A percentile compares a stretch with the other conserved stretches of the same genome.
phyloP scores from a whole-genome alignment of 108 stramenopile species.

The Schizochytrium sp. region DNA sequence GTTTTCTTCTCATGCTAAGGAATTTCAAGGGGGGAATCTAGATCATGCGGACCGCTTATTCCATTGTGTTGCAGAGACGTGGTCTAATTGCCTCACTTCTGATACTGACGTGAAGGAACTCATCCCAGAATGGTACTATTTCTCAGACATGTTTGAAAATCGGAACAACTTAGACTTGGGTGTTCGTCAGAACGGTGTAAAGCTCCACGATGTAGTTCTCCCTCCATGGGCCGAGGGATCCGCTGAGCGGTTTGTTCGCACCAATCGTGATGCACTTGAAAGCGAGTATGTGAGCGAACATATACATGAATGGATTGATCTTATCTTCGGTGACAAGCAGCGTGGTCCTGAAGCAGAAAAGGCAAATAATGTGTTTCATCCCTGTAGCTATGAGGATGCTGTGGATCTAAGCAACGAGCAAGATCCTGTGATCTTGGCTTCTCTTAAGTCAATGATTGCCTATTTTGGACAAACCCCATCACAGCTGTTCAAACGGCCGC shows the following conservation, averaged over 20 bases:
- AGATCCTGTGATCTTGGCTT: conserved; percentile 74
- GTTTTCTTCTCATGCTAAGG: conserved; percentile 88
- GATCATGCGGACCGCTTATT: conserved; percentile 96
- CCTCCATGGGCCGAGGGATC: conserved; percentile 94
- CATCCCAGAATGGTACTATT: conserved; percentile 95
- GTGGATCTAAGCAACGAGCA: conserved; percentile 66
- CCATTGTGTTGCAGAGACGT: conserved; percentile 81
- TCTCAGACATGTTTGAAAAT: conserved; percentile 89
- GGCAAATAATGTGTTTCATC: conserved; percentile 67
- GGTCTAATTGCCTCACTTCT: conserved; percentile 75
- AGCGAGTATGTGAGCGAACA: conserved; percentile 62
- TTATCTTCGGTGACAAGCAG: conserved; percentile 71
- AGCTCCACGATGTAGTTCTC: conserved; percentile 87
- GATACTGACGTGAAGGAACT: conserved; percentile 80
- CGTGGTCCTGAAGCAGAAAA: conserved; percentile 59
- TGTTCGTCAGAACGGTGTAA: conserved; percentile 81
- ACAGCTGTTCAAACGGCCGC: conserved; percentile 67
- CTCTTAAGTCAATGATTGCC: conserved; percentile 71
- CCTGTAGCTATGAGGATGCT: conserved; percentile 64
- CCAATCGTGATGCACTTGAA: conserved; percentile 67
- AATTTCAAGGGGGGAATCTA: conserved; percentile 91
- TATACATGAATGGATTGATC: conserved; percentile 73
- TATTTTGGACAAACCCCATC: conserved; percentile 69
- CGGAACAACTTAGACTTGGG: conserved; percentile 89
- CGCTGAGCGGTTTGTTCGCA: conserved; percentile 71